phyloP scores from a whole-genome alignment of 2,329 filamentous ascomycete genomes.

The Pseudogymnoascus sp. region DNA sequence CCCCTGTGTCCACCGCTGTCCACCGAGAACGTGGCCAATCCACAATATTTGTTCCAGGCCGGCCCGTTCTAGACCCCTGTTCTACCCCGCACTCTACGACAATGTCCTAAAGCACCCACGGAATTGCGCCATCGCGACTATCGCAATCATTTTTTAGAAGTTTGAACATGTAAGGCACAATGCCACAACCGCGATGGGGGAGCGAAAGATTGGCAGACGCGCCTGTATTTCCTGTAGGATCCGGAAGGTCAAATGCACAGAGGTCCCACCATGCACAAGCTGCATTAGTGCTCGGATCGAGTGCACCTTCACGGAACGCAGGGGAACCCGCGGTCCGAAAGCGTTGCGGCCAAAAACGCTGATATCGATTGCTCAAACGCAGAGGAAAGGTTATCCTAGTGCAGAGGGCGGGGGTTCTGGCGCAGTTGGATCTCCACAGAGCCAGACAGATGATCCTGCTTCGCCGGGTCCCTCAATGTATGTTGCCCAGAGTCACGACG shows the following conservation, averaged over 20 bases:
- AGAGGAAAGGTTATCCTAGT: slow-evolving; percentile 13
- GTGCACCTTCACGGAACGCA: slow-evolving; percentile 42
- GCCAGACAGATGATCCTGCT: neutral
- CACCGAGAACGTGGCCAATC: neutral
- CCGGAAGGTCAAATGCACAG: slow-evolving; percentile 43
- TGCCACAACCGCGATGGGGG: slow-evolving; percentile 1
- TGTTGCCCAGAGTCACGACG: neutral
- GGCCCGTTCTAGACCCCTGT: neutral
- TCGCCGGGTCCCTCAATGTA: neutral
- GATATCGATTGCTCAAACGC: slow-evolving; percentile 32
- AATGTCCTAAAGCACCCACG: neutral
- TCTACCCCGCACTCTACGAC: neutral
- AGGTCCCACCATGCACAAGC: slow-evolving; percentile 37
- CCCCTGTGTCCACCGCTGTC: neutral
- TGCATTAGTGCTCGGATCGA: slow-evolving; percentile 37
- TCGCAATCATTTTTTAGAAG: slow-evolving; percentile 1
- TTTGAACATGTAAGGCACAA: neutral
- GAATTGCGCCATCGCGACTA: neutral
- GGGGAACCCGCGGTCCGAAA: slow-evolving; percentile 38
- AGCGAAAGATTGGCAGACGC: slow-evolving; percentile 27
- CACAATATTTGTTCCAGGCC: neutral
- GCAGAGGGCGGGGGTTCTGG: neutral
- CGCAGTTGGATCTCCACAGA: neutral
- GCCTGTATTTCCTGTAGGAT: slow-evolving; percentile 46
- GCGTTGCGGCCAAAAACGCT: slow-evolving; percentile 38